Base-by-base conservation (phyloP, 2,329 filamentous ascomycete genomes). In the Dendrostoma leiphaemia region DNA sequence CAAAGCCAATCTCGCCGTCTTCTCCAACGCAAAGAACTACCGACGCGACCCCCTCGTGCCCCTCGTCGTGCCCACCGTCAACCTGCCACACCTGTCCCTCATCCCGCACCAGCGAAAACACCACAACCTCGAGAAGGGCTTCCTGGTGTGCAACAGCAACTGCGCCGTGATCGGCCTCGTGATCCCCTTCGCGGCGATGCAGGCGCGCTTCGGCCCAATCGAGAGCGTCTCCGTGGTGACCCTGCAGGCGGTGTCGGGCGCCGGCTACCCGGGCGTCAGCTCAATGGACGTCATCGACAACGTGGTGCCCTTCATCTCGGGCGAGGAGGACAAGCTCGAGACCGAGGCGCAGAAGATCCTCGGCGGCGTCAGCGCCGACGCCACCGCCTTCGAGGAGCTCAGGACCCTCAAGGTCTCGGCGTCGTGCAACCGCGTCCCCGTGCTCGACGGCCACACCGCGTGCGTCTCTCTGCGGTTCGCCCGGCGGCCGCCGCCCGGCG, bases 21-120 rank as follows among this genome's bases (percentile, higher is more conserved):
- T 99, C 78, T 96, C 91, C 65, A 99, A 97, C 72, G 92, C 94
- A 48, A 97, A 97, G 75, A 97, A 97, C 82, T 91, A 96, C 81
- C 89, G 94, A 64, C 88, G 88, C 69, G 87, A 96, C 69, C 91
- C 91, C 19, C 79, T 93, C 46, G 91, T 97, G 2, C 94, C 94
- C 10, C 85, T 97, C 66, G 89, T 97, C 60, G 92, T 97, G 8
- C 94, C 94, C 1, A 96, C 91, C 19, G 92, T 97, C 71, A 97
- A 97, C 77, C 85, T 96, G 12, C 74, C 83, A 40, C 93, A 97
- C 73, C 82, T 97, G 64, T 83, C 88, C 67, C 81, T 97, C 58
- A 93, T 97, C 68, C 87, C 89, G n/a, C 86, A 95, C 72, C 93
- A 97, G 76, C 83, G 90, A 59, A 79, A 84, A 67, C 80, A 88